Evolutionary conservation across 306 rosid genomes (phyloP).

Genomic region (Quillaja saponaria): DNA sequence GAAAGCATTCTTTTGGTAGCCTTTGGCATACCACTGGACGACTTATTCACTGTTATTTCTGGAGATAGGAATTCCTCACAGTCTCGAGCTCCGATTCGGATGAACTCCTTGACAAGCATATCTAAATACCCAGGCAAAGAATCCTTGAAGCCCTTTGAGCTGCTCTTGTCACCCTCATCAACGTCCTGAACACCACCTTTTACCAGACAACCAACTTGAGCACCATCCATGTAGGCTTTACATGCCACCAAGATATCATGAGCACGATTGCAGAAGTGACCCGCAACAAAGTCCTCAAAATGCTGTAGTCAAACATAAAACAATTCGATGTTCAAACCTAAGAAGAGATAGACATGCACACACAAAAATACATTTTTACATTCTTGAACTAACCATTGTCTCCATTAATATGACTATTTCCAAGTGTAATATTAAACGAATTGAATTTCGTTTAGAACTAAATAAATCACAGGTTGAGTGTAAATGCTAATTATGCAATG

Average conservation of each 20-base stretch:
- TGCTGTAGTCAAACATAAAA: conserved; percentile 52
- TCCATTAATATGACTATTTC: conserved; percentile 3
- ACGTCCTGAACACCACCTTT: conserved; percentile 85
- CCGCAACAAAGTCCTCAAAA: conserved; percentile 70
- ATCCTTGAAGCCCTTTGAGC: conserved; percentile 53
- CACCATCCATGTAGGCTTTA: conserved; percentile 77
- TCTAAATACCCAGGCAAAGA: conserved; percentile 38
- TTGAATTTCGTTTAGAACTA: conserved; percentile 9
- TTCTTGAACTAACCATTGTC: conserved; percentile 20
- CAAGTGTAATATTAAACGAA: conserved; percentile 17
- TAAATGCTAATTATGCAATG: too few species aligned
- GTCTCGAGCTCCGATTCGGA: conserved; percentile 54
- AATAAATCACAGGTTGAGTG: too few species aligned
- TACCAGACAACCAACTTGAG: conserved; percentile 82
- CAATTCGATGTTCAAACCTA: conserved; percentile 7
- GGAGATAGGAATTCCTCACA: conserved; percentile 53
- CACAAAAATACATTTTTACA: background rate
- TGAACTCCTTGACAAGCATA: conserved; percentile 49
- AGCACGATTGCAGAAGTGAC: conserved; percentile 69
- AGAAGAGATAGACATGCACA: background rate
- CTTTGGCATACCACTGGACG: conserved; percentile 17
- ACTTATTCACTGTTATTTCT: conserved; percentile 19
- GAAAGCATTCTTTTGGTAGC: conserved; percentile 37
- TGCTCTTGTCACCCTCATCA: conserved; percentile 70
- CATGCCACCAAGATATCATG: conserved; percentile 74